Percentiles rank a stretch among this genome's conserved stretches.
Conservation (phyloP, 768 basidiomycete species). For the Agaricus subrufescens region DNA sequence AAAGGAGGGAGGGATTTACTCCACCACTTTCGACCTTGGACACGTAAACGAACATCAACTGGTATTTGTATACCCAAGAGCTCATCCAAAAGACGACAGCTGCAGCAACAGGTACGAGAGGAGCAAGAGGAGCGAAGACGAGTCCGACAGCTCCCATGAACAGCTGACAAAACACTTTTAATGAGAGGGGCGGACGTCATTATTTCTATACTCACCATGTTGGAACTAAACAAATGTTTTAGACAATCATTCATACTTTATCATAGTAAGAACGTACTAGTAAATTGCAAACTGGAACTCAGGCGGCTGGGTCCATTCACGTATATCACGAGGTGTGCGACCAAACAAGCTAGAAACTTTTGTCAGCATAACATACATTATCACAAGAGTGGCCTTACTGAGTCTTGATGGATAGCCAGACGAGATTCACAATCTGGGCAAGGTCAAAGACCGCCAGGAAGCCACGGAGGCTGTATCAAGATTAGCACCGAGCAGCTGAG, state of each 20-base stretch:
- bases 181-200: neutral
- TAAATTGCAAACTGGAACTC: constrained; percentile 86
- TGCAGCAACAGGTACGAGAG: constrained; percentile 80
- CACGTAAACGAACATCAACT: constrained; percentile 91
- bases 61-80: constrained; percentile 92
- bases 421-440: constrained; percentile 89
- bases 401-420: constrained; percentile 83
- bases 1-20: constrained; percentile 38
- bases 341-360: constrained; percentile 58
- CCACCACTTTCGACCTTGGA: constrained; percentile 92
- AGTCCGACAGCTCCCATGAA: constrained; percentile 94
- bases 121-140: constrained; percentile 92
- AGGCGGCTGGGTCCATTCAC: constrained; percentile 87
- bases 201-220: constrained; percentile 39
- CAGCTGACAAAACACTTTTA: constrained; percentile 34
- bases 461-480: constrained; percentile 69
- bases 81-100: constrained; percentile 85
- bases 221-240: constrained; percentile 35
- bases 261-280: constrained; percentile 49
- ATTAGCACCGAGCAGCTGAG: neutral
- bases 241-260: constrained; percentile 8
- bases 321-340: constrained; percentile 84
- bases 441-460: constrained; percentile 94
- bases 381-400: constrained; percentile 40
- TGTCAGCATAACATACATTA: neutral